These are phyloP conservation scores for Coccomyxa sp. DNA, from an alignment of 139 green algal genomes.

Conservation along the genomic window DNA sequence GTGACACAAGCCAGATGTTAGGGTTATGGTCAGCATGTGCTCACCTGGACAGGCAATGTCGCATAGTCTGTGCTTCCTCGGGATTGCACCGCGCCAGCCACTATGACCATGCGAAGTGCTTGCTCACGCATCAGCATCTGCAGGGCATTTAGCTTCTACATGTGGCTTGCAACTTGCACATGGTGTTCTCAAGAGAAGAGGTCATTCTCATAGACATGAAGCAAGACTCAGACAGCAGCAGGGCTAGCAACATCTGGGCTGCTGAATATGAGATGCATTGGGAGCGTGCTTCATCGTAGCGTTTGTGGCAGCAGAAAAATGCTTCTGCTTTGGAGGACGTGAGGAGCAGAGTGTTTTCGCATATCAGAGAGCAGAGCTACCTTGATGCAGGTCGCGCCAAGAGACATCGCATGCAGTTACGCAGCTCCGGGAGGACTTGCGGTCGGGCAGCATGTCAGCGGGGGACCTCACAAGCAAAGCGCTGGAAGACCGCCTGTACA, in stretches of 20 bases:
- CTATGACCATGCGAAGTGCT: too few relatives aligned
- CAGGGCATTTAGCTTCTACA: background rate
- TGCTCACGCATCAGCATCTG: background rate
- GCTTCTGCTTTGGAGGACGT: background rate
- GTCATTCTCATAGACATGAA: background rate
- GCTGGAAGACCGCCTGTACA: conserved; percentile 45
- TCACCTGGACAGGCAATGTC: background rate
- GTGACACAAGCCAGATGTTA: background rate
- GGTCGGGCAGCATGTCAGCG: conserved; percentile 10
- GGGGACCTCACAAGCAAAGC: conserved; percentile 27
- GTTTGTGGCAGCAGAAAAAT: background rate
- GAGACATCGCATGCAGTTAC: conserved; percentile 54
- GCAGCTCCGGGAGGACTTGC: conserved; percentile 19
- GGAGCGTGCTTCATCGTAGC: background rate
- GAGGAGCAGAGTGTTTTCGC: background rate
- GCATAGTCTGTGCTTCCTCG: background rate
- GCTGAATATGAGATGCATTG: background rate
- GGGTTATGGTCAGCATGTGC: background rate
- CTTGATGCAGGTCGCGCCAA: conserved; percentile 38
- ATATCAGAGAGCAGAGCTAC: background rate
- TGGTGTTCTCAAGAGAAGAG: too few relatives aligned
- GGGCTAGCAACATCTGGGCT: background rate
- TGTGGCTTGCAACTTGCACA: too few relatives aligned
- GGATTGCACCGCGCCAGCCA: background rate
- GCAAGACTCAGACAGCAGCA: background rate